Percentiles rank a stretch among this genome's conserved stretches.
phyloP scores from a whole-genome alignment of 2,329 filamentous ascomycete genomes.

The Ceratocystis cacaofunesta region DNA sequence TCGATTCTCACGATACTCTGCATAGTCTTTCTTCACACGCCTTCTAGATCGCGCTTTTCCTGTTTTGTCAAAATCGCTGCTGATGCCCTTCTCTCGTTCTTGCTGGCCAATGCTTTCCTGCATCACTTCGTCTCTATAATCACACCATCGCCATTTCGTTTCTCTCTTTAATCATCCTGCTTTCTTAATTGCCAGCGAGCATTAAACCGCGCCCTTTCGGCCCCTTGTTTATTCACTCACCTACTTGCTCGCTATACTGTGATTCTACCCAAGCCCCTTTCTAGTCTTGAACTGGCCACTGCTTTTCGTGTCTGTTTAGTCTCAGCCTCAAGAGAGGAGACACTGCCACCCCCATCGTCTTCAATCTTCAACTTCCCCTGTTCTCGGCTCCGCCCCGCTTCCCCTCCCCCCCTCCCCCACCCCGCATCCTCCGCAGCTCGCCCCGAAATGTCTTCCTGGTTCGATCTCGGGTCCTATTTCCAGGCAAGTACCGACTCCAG shows the following conservation, averaged over 20 bases:
- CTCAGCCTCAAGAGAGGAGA: not conserved
- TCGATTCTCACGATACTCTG: not conserved
- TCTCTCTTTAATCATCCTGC: not conserved
- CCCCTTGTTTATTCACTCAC: not conserved
- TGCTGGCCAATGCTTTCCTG: not conserved
- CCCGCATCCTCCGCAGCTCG: not conserved
- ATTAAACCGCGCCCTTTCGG: not conserved
- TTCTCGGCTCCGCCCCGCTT: not conserved
- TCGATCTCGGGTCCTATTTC: constrained; percentile 14
- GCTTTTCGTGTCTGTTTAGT: not conserved
- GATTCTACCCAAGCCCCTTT: not conserved
- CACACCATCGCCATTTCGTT: not conserved
- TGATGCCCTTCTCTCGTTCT: not conserved
- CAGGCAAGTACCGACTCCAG: constrained; percentile 3
- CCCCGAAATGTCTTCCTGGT: constrained; percentile 8
- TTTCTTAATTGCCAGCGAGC: not conserved
- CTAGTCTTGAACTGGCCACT: not conserved
- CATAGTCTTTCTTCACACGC: not conserved
- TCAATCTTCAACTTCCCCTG: not conserved
- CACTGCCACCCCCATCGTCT: not conserved
- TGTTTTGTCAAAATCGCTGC: not conserved
- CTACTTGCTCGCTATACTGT: not conserved
- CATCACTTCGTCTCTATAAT: not conserved
- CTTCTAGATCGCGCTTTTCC: not conserved
- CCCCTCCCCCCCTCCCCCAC: not conserved